Evolutionary conservation across 139 green algal species (phyloP).

Genomic region (Picochlorum sp.): DNA sequence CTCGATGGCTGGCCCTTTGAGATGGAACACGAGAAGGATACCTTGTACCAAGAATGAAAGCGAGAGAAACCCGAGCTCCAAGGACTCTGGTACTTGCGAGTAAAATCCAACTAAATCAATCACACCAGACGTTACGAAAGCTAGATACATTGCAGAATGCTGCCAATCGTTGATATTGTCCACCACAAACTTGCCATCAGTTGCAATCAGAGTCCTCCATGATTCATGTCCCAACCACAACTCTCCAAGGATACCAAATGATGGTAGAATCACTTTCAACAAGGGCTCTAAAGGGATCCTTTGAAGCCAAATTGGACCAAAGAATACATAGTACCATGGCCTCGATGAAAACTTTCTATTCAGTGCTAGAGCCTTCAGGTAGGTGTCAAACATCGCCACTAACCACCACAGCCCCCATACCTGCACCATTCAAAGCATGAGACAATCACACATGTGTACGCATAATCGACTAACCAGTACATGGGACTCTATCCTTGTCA

Average conservation of each 20-base stretch:
- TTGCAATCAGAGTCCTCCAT: constrained; percentile 28
- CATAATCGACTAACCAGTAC: background rate
- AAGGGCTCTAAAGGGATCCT: constrained; percentile 38
- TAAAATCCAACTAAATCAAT: constrained; percentile 39
- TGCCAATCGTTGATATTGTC: constrained; percentile 51
- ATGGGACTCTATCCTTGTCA: no score
- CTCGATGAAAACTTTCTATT: constrained; percentile 22
- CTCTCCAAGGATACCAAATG: constrained; percentile 46
- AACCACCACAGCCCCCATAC: constrained; percentile 50
- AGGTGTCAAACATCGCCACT: constrained; percentile 17
- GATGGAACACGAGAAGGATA: constrained; percentile 58
- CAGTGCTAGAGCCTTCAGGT: constrained; percentile 11
- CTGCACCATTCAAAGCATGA: background rate
- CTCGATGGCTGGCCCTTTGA: constrained; percentile 50
- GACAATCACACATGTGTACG: background rate
- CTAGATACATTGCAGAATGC: constrained; percentile 43
- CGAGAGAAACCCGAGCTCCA: constrained; percentile 40
- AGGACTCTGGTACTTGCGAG: constrained; percentile 13
- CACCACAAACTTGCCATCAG: constrained; percentile 34
- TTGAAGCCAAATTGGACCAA: constrained; percentile 8
- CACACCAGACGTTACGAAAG: constrained; percentile 33
- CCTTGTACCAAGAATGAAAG: constrained; percentile 46
- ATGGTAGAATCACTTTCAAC: constrained; percentile 43
- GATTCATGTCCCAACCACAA: constrained; percentile 46
- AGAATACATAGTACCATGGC: constrained; percentile 26